These are phyloP conservation scores for Rugonectria rugulosa DNA, from an alignment of 2,329 filamentous ascomycete genomes.

Conservation along the genomic window DNA sequence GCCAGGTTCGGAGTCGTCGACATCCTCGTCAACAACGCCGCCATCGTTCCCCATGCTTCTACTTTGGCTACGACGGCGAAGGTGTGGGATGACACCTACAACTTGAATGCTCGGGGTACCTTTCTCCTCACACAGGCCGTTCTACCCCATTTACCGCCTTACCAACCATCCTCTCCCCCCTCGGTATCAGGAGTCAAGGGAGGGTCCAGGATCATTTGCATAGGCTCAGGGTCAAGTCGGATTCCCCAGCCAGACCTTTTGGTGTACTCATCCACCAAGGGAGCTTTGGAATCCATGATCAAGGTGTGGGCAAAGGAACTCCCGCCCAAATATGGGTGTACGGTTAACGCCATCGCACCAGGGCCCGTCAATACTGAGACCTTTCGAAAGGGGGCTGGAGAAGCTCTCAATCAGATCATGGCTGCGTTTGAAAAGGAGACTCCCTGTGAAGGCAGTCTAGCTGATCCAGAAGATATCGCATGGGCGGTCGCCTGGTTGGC, in stretches of 20 bases:
- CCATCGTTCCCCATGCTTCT: background rate
- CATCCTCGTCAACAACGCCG: slow-evolving; percentile 9
- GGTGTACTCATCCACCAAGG: slow-evolving; percentile 9
- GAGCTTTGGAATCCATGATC: slow-evolving; percentile 6
- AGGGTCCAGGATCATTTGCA: slow-evolving; percentile 11
- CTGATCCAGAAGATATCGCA: slow-evolving; percentile 4
- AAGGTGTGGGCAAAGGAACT: slow-evolving; percentile 7
- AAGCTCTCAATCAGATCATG: background rate
- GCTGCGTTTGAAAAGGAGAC: slow-evolving; percentile 1
- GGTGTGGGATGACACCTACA: background rate
- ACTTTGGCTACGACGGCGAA: background rate
- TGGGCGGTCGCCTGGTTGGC: slow-evolving; percentile 7
- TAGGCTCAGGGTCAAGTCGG: slow-evolving; percentile 1
- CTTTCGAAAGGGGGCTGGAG: background rate
- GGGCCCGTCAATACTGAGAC: background rate
- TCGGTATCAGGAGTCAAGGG: slow-evolving; percentile 3
- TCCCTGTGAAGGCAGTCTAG: background rate
- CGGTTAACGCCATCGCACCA: slow-evolving; percentile 1
- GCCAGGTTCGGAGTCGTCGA: background rate
- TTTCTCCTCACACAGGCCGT: slow-evolving; percentile 7
- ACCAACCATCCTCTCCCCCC: slow-evolving; percentile 1
- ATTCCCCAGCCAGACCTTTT: background rate
- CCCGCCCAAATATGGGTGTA: slow-evolving; percentile 5
- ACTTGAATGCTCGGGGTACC: slow-evolving; percentile 4
- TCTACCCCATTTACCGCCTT: slow-evolving; percentile 1